Evolutionary conservation across 192 early-diverging fungal genomes (phyloP).

Genomic region (Backusella sp.): DNA sequence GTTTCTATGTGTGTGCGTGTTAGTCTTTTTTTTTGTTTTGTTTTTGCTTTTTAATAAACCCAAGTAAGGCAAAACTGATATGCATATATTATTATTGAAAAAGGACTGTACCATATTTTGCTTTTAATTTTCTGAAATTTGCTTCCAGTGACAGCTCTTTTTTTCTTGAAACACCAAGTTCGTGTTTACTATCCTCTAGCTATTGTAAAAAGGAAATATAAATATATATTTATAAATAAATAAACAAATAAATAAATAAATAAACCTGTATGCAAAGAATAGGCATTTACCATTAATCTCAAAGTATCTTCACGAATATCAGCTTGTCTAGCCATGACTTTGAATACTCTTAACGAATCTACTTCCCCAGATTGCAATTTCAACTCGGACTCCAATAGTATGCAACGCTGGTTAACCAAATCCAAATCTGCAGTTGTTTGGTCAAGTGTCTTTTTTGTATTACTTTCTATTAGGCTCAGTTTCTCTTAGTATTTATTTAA

Average conservation of each 20-base stretch:
- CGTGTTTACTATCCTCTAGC: conserved; percentile 43
- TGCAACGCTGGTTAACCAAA: conserved; percentile 7
- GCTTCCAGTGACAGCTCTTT: conserved; percentile 35
- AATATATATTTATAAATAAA: background rate
- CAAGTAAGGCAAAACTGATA: conserved; percentile 2
- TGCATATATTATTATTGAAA: conserved; percentile 3
- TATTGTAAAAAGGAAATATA: conserved; percentile 6
- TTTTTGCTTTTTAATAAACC: background rate
- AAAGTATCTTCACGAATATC: conserved; percentile 24
- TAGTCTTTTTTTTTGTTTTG: background rate
- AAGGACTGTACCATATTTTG: conserved; percentile 33
- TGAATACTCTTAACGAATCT: conserved; percentile 23
- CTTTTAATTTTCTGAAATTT: conserved; percentile 33
- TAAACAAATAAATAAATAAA: background rate
- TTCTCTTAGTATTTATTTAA: background rate
- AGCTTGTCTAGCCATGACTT: conserved; percentile 25
- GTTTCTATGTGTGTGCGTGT: conserved; percentile 22
- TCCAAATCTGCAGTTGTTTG: conserved; percentile 20
- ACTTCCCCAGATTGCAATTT: conserved; percentile 20
- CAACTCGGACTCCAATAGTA: conserved; percentile 12
- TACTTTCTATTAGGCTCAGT: background rate
- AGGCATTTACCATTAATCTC: conserved; percentile 14
- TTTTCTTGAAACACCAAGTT: conserved; percentile 31
- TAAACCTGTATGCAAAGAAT: background rate
- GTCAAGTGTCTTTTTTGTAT: conserved; percentile 12